These are phyloP conservation scores for Malbranchea cinnamomea DNA, from an alignment of 2,329 filamentous ascomycete species.

Conservation along the genomic window DNA sequence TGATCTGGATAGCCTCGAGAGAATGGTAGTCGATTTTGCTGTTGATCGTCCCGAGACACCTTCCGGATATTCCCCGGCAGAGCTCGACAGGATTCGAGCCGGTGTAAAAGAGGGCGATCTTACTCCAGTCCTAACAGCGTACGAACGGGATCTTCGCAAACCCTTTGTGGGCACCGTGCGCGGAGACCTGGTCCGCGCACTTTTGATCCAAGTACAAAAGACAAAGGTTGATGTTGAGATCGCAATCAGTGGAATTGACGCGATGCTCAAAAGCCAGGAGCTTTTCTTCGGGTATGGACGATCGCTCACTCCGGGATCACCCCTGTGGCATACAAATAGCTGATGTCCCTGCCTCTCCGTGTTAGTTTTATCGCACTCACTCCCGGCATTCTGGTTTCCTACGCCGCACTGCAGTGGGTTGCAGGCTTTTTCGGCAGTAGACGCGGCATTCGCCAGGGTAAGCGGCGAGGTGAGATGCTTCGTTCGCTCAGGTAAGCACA, in stretches of 20 bases:
- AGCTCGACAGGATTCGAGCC: slow-evolving; percentile 58
- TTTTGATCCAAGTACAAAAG: slow-evolving; percentile 95
- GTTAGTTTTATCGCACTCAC: slow-evolving; percentile 86
- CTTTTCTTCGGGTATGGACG: slow-evolving; percentile 60
- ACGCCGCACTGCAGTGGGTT: slow-evolving; percentile 60
- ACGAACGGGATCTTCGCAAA: slow-evolving; percentile 71
- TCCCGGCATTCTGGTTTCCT: slow-evolving; percentile 75
- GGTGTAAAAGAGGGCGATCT: slow-evolving; percentile 86
- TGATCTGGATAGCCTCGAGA: slow-evolving; percentile 79
- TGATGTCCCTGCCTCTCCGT: slow-evolving; percentile 5
- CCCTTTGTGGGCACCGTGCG: slow-evolving; percentile 70
- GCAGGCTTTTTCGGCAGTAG: slow-evolving; percentile 54
- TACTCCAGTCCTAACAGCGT: slow-evolving; percentile 78
- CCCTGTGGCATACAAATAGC: neutral
- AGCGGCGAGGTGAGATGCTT: slow-evolving; percentile 54
- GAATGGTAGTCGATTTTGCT: slow-evolving; percentile 97
- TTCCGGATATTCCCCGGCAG: slow-evolving; percentile 44
- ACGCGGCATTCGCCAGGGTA: slow-evolving; percentile 49
- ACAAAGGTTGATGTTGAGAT: slow-evolving; percentile 97
- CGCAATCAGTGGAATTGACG: slow-evolving; percentile 89
- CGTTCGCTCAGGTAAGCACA: slow-evolving; percentile 51
- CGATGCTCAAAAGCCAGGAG: slow-evolving; percentile 87
- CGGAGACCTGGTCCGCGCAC: slow-evolving; percentile 75
- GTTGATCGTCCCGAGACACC: slow-evolving; percentile 51
- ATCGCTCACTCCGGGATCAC: neutral